phyloP scores from a whole-genome alignment of 2,329 filamentous ascomycete species.

The Ceratocystis destructans region DNA sequence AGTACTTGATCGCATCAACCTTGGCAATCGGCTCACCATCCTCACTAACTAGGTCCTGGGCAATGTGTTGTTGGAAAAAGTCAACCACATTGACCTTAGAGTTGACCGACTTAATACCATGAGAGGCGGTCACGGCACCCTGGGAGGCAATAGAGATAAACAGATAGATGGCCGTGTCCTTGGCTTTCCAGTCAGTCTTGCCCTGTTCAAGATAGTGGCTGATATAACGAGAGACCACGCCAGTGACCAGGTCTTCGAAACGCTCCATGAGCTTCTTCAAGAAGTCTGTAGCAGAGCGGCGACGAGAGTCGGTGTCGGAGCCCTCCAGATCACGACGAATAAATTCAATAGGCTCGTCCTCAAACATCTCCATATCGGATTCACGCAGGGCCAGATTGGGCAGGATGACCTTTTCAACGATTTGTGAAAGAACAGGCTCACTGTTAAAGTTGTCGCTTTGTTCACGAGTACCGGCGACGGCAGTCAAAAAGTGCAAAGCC shows the following conservation, averaged over 20 bases:
- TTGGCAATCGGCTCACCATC: conserved; percentile 73
- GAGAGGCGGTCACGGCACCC: conserved; percentile 69
- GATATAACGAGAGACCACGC: conserved; percentile 77
- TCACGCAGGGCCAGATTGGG: conserved; percentile 86
- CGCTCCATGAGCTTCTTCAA: conserved; percentile 75
- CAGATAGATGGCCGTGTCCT: conserved; percentile 95
- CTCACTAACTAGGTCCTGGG: conserved; percentile 66
- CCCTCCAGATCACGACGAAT: conserved; percentile 91
- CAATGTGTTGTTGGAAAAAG: conserved; percentile 89
- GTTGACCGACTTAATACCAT: conserved; percentile 86
- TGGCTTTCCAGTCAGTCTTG: conserved; percentile 83
- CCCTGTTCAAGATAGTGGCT: conserved; percentile 71
- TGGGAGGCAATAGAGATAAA: conserved; percentile 91
- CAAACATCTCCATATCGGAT: conserved; percentile 88
- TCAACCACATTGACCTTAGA: conserved; percentile 76
- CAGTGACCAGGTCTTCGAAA: conserved; percentile 74
- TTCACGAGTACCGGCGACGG: conserved; percentile 61
- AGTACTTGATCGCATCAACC: conserved; percentile 95
- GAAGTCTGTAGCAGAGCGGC: conserved; percentile 90
- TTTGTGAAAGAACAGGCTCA: conserved; percentile 62
- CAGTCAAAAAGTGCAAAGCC: conserved; percentile 85
- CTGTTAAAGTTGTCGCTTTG: conserved; percentile 81
- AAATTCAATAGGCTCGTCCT: conserved; percentile 97
- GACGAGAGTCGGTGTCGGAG: conserved; percentile 85
- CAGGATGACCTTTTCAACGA: conserved; percentile 90